Base-by-base conservation (phyloP, 1,139 yeast species). In the Geotrichum europaeum region DNA sequence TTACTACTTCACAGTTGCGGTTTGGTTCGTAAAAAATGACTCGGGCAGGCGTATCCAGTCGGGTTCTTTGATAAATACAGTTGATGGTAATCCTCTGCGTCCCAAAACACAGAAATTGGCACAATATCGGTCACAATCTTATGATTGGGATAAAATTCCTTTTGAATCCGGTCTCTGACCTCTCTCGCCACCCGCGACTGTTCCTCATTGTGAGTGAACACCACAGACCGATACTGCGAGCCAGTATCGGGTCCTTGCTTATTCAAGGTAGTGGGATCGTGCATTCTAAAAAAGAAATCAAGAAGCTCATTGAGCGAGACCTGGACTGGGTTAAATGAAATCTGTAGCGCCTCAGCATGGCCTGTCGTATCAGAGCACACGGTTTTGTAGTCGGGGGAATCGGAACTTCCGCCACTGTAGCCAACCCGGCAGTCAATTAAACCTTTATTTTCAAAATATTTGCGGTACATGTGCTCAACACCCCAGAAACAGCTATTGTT, bases 81-180 rank as follows among this genome's bases (percentile, higher is more conserved):
- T 72, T 94, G 98, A 73, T 94, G 98, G 73, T 92, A 94, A 50
- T 85, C 91, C 74, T 94, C 99, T 22, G 98, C 98, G 70, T 92
- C 97, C 77, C 86, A 86, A 81, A 90, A 94, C 61, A 79, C 79
- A 60, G 78, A 73, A 59, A 89, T 80, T 18, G 89, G 87, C 68
- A 83, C 89, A 60, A 92, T 83, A 57, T 77, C 76, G 1, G 98
- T 91, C 58, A 78, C 87, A 50, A 86, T 83, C 58, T 74, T 73
- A 65, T 79, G 72, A n/a, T 74, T 74, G 18, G 76, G 76, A 69
- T 80, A 81, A 81, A 86, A 86, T 65, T 75, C 78, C 66, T 78
- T 84, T 79, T 85, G 87, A 72, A 79, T 71, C 64, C 77, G 62
- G 25, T 69, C 69, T 60, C 70, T 68, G 10, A 80, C 76, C 60